Percentiles rank a stretch among this genome's conserved stretches.
Conservation (phyloP, 2,329 filamentous ascomycete species). For the Calonectria henricotiae region DNA sequence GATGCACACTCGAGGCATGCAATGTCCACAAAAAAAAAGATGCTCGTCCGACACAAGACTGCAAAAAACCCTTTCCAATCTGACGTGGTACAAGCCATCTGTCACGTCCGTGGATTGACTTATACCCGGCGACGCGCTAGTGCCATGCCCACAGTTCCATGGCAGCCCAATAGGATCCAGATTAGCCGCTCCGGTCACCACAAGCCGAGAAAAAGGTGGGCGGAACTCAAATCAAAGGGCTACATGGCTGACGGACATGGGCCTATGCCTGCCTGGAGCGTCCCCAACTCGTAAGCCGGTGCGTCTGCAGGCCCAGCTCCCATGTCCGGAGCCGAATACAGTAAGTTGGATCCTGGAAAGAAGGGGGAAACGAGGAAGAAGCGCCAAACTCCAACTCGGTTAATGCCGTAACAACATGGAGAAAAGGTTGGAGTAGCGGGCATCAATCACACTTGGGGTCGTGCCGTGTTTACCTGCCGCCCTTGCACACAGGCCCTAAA, state of each 20-base stretch:
- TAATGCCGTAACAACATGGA: constrained; percentile 8
- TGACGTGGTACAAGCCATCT: constrained; percentile 14
- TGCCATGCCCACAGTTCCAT: not conserved
- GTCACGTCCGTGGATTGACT: constrained; percentile 27
- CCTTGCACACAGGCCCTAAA: not conserved
- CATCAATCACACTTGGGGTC: not conserved
- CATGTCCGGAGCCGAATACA: not conserved
- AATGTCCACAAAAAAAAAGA: not conserved
- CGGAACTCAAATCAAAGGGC: not conserved
- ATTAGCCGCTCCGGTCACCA: constrained; percentile 21
- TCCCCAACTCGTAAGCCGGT: constrained; percentile 2
- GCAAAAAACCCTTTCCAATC: constrained; percentile 6
- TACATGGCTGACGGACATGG: not conserved
- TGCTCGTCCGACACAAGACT: constrained; percentile 5
- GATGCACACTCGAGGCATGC: constrained; percentile 3
- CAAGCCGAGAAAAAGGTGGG: constrained; percentile 13
- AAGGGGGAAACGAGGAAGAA: not conserved
- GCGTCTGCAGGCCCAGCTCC: not conserved
- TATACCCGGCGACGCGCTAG: constrained; percentile 28
- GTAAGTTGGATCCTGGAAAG: not conserved
- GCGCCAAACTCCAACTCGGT: constrained; percentile 3
- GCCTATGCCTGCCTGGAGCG: not conserved
- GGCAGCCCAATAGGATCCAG: constrained; percentile 24
- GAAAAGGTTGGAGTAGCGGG: constrained; percentile 15
- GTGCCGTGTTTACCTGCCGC: not conserved